phyloP scores from a whole-genome alignment of 331 rosid genomes.

The Quercus lobata region DNA sequence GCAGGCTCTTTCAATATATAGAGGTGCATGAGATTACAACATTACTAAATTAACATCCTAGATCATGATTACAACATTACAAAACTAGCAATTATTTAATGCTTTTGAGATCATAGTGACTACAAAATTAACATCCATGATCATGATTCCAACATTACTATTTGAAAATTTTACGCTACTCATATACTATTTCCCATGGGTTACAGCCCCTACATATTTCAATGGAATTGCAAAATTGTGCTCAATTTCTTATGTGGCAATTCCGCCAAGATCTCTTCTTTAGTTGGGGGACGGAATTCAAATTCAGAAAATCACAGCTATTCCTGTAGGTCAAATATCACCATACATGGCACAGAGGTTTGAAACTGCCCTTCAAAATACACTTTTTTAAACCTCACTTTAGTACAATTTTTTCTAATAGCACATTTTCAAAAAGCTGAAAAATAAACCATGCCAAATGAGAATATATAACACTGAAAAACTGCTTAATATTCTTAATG shows the following conservation, averaged over 20 bases:
- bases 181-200: neutral
- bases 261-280: too few species aligned
- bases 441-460: too few species aligned
- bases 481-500: neutral
- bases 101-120: neutral
- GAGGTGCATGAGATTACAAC: neutral
- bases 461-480: neutral
- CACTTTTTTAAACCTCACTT: too few species aligned
- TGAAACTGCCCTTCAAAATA: neutral
- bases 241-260: too few species aligned
- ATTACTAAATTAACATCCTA: too few species aligned
- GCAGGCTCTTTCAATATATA: neutral
- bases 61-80: too few species aligned
- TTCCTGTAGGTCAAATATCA: neutral
- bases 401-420: neutral
- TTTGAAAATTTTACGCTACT: neutral
- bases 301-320: neutral
- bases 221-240: too few species aligned
- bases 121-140: neutral
- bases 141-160: neutral
- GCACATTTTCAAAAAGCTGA: neutral
- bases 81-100: neutral
- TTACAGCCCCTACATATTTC: neutral
- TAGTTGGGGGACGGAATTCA: neutral
- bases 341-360: neutral